These are phyloP conservation scores for Moesziomyces antarcticus DNA, from an alignment of 1,284 basidiomycete genomes.

Conservation along the genomic window DNA sequence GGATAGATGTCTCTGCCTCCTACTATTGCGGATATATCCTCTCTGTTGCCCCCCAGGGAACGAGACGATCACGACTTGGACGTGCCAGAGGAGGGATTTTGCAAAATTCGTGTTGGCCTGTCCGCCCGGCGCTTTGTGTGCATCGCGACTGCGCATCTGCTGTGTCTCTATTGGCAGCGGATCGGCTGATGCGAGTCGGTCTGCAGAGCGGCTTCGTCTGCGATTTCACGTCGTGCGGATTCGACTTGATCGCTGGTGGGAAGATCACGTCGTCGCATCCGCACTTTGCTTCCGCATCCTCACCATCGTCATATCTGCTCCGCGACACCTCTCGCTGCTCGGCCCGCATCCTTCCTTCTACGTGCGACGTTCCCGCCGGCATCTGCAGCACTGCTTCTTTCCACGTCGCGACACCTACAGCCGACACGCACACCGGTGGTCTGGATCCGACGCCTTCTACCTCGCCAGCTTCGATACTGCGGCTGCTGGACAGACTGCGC, in stretches of 20 bases:
- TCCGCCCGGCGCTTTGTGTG: not conserved
- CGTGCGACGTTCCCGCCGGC: not conserved
- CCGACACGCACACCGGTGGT: not conserved
- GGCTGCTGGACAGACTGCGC: not conserved
- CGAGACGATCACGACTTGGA: slow-evolving; percentile 14
- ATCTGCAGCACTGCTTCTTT: not conserved
- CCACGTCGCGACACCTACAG: not conserved
- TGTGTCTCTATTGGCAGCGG: too few relatives aligned
- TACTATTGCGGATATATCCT: not conserved
- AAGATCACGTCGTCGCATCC: not conserved
- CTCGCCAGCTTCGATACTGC: not conserved
- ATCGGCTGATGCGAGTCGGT: too few relatives aligned
- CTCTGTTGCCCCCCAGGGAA: rapidly evolving
- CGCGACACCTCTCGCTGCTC: not conserved
- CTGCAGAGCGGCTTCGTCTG: too few relatives aligned
- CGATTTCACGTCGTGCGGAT: not conserved
- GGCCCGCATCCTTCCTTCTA: not conserved
- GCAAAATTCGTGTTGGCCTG: slow-evolving; percentile 10
- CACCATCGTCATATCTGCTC: not conserved
- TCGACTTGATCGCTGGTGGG: not conserved
- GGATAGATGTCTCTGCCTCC: slow-evolving; percentile 26
- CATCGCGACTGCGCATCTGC: not conserved
- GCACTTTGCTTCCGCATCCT: not conserved
- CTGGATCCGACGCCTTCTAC: not conserved
- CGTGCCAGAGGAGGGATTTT: not conserved